Evolutionary conservation across 2,329 filamentous ascomycete genomes (phyloP).

Genomic region (Aureobasidium sp.): DNA sequence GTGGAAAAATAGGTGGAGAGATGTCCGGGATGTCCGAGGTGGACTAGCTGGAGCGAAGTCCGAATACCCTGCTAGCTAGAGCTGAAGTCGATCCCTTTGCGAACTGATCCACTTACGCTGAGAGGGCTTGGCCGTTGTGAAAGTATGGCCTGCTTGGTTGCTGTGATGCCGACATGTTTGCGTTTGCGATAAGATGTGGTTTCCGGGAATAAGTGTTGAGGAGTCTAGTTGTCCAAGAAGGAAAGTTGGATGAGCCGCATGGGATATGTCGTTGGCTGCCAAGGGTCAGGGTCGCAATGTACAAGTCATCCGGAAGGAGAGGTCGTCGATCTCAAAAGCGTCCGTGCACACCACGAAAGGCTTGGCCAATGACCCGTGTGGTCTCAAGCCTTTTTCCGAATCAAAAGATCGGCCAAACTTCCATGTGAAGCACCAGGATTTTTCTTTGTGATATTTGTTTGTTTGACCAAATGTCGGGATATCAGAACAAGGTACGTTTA

Average conservation of each 20-base stretch:
- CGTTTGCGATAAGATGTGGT: background rate
- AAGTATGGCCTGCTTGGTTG: slow-evolving; percentile 14
- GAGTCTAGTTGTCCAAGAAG: background rate
- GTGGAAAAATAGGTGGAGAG: background rate
- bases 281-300: background rate
- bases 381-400: background rate
- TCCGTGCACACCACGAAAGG: background rate
- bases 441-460: background rate
- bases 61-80: background rate
- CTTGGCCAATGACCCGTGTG: background rate
- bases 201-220: background rate
- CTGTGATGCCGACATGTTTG: background rate
- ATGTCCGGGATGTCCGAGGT: background rate
- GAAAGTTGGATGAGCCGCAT: background rate
- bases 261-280: background rate
- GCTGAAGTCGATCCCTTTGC: background rate
- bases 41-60: background rate
- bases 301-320: background rate
- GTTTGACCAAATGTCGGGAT: background rate
- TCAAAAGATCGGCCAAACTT: background rate
- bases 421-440: background rate
- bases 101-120: slow-evolving; percentile 10
- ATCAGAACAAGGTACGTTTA: slow-evolving; percentile 8
- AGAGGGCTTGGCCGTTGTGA: slow-evolving; percentile 16
- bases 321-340: background rate